phyloP scores from a whole-genome alignment of 345 rosid genomes.

The Brassica juncea region DNA sequence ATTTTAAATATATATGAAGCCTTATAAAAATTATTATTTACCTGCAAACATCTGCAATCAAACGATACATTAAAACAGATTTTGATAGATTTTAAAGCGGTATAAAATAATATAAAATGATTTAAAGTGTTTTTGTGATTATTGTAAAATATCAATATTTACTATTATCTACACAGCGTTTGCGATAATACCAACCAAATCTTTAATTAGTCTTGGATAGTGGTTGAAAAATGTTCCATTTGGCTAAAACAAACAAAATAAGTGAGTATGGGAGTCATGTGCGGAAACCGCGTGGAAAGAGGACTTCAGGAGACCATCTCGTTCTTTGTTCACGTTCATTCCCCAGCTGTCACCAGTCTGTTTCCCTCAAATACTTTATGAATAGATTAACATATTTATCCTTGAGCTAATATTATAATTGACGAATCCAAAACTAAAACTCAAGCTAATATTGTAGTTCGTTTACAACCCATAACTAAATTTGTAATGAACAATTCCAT shows the following conservation, averaged over 20 bases:
- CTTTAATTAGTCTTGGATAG: background rate
- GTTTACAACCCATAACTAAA: too few species aligned
- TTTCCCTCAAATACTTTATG: background rate
- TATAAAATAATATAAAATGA: too few species aligned
- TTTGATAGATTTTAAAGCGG: too few species aligned
- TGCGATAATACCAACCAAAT: too few species aligned
- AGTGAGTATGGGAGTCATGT: constrained; percentile 4
- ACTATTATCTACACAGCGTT: too few species aligned
- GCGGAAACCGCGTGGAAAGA: constrained; percentile 30
- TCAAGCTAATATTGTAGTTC: background rate
- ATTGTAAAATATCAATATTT: too few species aligned
- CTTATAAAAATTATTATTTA: too few species aligned
- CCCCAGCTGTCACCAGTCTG: constrained; percentile 27
- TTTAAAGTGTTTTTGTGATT: too few species aligned
- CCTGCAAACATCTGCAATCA: too few species aligned
- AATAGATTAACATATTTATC: background rate
- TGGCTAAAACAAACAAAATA: background rate
- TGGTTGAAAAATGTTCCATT: background rate
- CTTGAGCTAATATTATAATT: background rate
- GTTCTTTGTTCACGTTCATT: background rate
- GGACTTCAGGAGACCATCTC: constrained; percentile 5
- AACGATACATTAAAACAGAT: too few species aligned
- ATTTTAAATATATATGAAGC: too few species aligned
- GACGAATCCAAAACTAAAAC: background rate
- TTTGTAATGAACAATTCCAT: background rate